Evolutionary conservation across 495 filamentous ascomycete genomes (phyloP), one percentile per base, ranked within the genome.

Genomic region (Ascodesmis nigricans): DNA sequence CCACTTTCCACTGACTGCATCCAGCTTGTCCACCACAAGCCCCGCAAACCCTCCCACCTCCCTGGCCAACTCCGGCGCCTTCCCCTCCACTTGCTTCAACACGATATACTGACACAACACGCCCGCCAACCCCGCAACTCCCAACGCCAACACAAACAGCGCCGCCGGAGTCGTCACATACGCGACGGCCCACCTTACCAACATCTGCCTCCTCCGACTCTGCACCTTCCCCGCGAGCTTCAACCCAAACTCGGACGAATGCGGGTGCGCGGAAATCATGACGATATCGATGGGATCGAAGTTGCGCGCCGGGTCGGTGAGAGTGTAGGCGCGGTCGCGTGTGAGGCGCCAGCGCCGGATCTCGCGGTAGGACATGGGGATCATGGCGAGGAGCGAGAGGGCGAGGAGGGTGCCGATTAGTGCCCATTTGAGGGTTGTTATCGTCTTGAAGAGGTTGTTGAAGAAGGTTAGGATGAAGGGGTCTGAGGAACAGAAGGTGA

Each of bases 401-500:
- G 81, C 51, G 21, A 72, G 46, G 24, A 93, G 57, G 15, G 79
- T 64, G 11, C 63, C 66, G 32, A 87, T 69, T 47, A 87, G 79
- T 28, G 77, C 65, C 25, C 70, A 75, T 39, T 71, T 67, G 8
- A 79, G 76, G 0, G 58, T 65, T 23, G 58, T 40, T 0, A 66
- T 60, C 5, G 78, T 62, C 8, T 66, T 55, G 15, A 64, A 61
- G 0, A 92, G 61, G 1, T 59, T 61, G 16, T 73, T 58, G 54
- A 97, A 97, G 65, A 95, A 95, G 40, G 74, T 63, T 51, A 75
- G 71, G 62, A 97, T 78, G 14, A 65, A 71, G 35, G 73, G 66
- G 58, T 84, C 79, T 54, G 73, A 64, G 21, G 79, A 73, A 59
- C 87, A 97, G 60, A 97, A 97, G 5, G 66, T 71, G 23, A 97